Percentiles rank a stretch among this genome's conserved stretches.
Conservation (phyloP, 83 land plant species). For the Picea engelmannii region DNA sequence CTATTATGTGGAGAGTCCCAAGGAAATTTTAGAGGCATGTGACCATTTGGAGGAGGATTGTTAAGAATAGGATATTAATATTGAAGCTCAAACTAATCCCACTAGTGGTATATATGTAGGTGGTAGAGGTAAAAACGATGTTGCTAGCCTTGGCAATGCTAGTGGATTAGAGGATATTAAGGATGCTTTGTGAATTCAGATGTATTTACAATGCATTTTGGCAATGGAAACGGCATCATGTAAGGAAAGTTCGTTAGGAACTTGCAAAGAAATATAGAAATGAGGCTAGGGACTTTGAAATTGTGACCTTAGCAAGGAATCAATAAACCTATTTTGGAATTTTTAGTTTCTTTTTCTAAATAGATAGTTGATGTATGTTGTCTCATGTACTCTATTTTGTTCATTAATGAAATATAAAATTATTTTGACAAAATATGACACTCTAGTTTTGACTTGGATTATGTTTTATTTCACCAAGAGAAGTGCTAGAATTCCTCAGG, state of each 20-base stretch:
- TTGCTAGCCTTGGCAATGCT: background rate
- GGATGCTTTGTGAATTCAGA: background rate
- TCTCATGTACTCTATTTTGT: too few species aligned
- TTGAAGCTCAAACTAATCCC: slow-evolving; percentile 42
- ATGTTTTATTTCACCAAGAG: too few species aligned
- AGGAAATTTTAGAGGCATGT: background rate
- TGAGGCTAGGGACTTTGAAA: slow-evolving; percentile 31
- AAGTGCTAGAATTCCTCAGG: too few species aligned
- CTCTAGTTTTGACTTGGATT: too few species aligned
- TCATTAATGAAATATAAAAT: too few species aligned
- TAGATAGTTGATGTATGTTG: background rate
- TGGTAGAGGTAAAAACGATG: slow-evolving; percentile 52
- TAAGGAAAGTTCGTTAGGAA: slow-evolving; percentile 22
- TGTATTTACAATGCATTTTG: slow-evolving; percentile 17
- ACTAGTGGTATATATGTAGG: slow-evolving; percentile 75
- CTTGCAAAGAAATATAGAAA: slow-evolving; percentile 46
- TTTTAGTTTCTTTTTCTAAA: background rate
- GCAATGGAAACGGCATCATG: slow-evolving; percentile 8
- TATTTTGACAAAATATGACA: too few species aligned
- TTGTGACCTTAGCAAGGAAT: too few species aligned
- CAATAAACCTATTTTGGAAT: background rate
- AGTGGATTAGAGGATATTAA: slow-evolving; percentile 23
- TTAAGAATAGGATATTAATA: slow-evolving; percentile 17
- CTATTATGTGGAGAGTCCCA: background rate
- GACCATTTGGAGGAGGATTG: background rate